Base-by-base conservation (phyloP, 1,284 basidiomycete species). In the Ustilago cynodontis region DNA sequence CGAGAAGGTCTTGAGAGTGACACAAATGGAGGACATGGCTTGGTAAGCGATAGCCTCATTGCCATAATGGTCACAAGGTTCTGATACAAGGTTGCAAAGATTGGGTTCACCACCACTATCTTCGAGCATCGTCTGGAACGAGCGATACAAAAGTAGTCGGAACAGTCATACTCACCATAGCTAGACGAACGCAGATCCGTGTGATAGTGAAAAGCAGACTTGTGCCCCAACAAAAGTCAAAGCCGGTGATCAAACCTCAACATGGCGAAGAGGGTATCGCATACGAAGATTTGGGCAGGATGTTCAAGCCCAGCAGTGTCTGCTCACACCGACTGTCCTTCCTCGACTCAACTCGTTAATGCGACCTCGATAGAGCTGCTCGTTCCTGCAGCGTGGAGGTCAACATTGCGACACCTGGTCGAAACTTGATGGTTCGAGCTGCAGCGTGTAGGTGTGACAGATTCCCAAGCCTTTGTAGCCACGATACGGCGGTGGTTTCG, bases 381-480 rank as follows among this genome's bases (percentile, higher is more conserved):
- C 14, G 7, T 9, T 16, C 35, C 9, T 16, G 14, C 7, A 37
- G 35, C 14, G 14, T 14, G 14, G 49, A 50, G 8, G 22, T 29
- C 24, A n/a, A 11, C 8, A 13, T 16, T n/a, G 43, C 22, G 43
- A 7, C 7, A 11, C 18, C 43, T 45, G n/a, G 3, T 8, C 1
- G 53, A 6, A 20, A 11, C n/a, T 9, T 4, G 26, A 56, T 45
- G 54, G 39, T 45, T 29, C n/a, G 39, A 22, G 22, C 39, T n/a
- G 18, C 43, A 14, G 13, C 43, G 35, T 33, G 55, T 7, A n/a
- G 28, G 55, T 57, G 55, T 47, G 55, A 57, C 55, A 45, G 22
- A 13, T 47, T 47, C 55, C 29, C 55, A 57, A 47, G 55, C 39
- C 55, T 52, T 16, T 45, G 18, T 28, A 45, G 55, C 43, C 43